Conservation (phyloP, 257 asterid genomes). For the Nicotiana tomentosiformis region DNA sequence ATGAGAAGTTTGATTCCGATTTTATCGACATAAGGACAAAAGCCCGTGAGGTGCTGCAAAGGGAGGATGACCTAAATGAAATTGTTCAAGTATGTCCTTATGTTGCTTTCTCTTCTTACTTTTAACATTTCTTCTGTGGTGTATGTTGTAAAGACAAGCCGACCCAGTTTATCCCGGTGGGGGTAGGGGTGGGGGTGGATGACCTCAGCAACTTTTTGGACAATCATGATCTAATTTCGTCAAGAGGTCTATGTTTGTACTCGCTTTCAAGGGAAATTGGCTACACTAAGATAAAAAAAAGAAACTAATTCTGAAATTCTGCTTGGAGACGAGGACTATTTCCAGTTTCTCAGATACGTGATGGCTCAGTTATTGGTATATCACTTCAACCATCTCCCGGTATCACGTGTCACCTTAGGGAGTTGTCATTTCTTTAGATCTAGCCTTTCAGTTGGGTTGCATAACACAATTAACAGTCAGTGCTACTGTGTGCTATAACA, state of each 20-base stretch:
- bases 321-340: background rate
- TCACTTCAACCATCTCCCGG: background rate
- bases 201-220: background rate
- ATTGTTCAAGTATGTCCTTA: slow-evolving; percentile 35
- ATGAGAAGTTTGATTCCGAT: slow-evolving; percentile 93
- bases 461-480: background rate
- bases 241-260: background rate
- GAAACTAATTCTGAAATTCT: background rate
- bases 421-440: background rate
- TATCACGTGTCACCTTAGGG: background rate
- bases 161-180: too few relatives aligned
- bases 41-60: slow-evolving; percentile 98
- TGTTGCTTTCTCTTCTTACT: background rate
- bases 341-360: background rate
- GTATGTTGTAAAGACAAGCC: too few relatives aligned
- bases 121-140: background rate
- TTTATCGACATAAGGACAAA: slow-evolving; percentile 92
- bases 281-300: background rate
- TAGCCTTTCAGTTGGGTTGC: background rate
- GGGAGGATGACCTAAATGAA: slow-evolving; percentile 87
- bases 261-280: background rate
- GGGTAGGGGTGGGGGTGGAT: too few relatives aligned
- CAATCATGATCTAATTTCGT: background rate
- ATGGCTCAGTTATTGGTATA: background rate
- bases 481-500: background rate